Evolutionary conservation across 108 stramenopile species (phyloP).

Genomic region (Cyclotella kingstonii): DNA sequence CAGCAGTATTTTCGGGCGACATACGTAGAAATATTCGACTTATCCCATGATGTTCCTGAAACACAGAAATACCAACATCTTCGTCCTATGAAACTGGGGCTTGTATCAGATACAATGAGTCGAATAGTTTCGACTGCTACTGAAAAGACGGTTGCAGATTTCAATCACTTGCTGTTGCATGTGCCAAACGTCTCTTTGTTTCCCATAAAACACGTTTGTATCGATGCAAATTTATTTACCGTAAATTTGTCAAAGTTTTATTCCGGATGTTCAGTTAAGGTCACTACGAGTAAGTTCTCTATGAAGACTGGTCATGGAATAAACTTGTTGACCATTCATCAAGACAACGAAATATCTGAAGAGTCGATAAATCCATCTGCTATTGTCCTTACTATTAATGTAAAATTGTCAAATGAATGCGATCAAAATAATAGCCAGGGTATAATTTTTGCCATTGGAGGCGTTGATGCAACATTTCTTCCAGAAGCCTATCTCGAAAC

Average conservation of each 20-base stretch:
- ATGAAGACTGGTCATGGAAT: neutral
- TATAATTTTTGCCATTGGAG: slow-evolving; percentile 20
- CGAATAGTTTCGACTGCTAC: slow-evolving; percentile 9
- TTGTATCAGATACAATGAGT: slow-evolving; percentile 23
- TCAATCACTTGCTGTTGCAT: neutral
- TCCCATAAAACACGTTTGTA: too few relatives aligned
- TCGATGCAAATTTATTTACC: too few relatives aligned
- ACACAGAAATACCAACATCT: neutral
- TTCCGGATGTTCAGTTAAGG: too few relatives aligned
- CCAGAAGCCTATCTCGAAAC: slow-evolving; percentile 26
- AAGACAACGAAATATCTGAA: neutral
- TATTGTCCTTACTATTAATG: slow-evolving; percentile 1
- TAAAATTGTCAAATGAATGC: neutral
- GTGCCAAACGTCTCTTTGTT: too few relatives aligned
- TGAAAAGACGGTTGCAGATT: slow-evolving; percentile 8
- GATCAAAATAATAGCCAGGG: neutral
- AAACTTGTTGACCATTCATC: slow-evolving; percentile 14
- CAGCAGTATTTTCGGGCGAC: slow-evolving; percentile 48
- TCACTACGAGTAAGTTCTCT: too few relatives aligned
- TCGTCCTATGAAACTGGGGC: neutral
- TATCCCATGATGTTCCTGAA: neutral
- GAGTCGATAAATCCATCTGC: neutral
- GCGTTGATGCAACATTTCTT: slow-evolving; percentile 5
- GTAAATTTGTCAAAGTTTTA: too few relatives aligned
- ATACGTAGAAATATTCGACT: slow-evolving; percentile 20